Evolutionary conservation across 148 eudicot genomes (phyloP), one percentile per base, ranked within the genome.

Genomic region (Rhododendron mucronatum): DNA sequence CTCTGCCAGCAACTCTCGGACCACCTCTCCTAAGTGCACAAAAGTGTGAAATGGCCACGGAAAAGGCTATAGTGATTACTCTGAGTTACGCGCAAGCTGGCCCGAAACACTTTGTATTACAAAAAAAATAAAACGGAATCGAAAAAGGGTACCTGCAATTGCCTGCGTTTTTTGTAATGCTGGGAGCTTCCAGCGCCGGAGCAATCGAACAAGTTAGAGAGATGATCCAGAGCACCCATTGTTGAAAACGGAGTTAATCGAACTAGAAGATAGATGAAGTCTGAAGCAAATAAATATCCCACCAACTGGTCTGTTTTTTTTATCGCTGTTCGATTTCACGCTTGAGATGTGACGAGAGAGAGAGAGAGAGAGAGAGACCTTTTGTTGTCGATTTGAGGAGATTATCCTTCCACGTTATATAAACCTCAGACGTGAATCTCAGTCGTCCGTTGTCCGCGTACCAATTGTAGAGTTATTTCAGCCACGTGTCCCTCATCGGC

Each of bases 161-260:
- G 93, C 84, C 82, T 93, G 86, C 93, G 95, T 16, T 61, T 80
- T 71, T 82, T 89, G 86, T 82, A 87, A 76, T 84, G 83, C 84
- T 85, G 88, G 44, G 73, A n/a, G 13, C 33, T 3, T 9, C 84
- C 78, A 63, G 86, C 88, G 16, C 91, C 78, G 35, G 93, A 87
- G 82, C 94, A 93, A 84, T 94, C 91, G 80, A 91, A 91, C 44
- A 88, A 79, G 4, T 92, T 86, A 0, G 95, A 89, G 44, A 94
- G 45, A 88, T 92, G 95, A 89, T 94, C 97, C 84, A 94, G 82
- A 35, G 81, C 92, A 7, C 97, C 97, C 97, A 94, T 94, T 30
- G 61, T 80, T 18, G 3, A 16, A 37, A 11, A 16, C 18, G 79
- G 20, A 6, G 79, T 75, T 73, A 39, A 14, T 18, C 7, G 79